Conservation (phyloP, 1,284 basidiomycete genomes). For the Cryptococcus wingfieldii region DNA sequence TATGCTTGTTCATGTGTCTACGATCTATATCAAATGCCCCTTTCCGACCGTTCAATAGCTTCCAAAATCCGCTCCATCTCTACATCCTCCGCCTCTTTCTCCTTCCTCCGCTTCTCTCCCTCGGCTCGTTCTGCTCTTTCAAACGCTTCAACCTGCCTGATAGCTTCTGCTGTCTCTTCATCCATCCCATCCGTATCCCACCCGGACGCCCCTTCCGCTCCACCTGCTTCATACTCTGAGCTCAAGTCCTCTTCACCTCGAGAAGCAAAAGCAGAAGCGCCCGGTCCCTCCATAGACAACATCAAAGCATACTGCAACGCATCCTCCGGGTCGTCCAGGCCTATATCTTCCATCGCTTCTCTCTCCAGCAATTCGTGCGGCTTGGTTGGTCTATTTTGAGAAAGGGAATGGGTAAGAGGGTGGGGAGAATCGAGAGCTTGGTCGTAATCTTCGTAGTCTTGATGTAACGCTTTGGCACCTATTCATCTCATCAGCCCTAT, state of each 20-base stretch:
- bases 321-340: conserved; percentile 38
- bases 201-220: not conserved
- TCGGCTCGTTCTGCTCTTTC: conserved; percentile 17
- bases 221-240: not conserved
- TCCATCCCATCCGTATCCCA: conserved; percentile 7
- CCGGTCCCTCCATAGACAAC: conserved; percentile 34
- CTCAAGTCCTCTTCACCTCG: too few relatives aligned
- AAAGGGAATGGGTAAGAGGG: conserved; percentile 18
- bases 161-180: conserved; percentile 17
- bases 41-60: conserved; percentile 33
- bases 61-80: conserved; percentile 30
- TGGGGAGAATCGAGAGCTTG: conserved; percentile 23
- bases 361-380: conserved; percentile 17
- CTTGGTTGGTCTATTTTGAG: not conserved
- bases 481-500: not conserved
- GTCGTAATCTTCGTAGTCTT: conserved; percentile 15
- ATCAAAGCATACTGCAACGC: conserved; percentile 42
- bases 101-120: conserved; percentile 19
- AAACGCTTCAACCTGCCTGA: conserved; percentile 19
- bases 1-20: too few relatives aligned
- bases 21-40: not conserved
- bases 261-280: not conserved
- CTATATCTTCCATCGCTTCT: conserved; percentile 35
- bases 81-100: conserved; percentile 20
- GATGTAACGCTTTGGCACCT: conserved; percentile 35